A percentile compares a stretch with the other conserved stretches of the same genome.
Evolutionary conservation across 2,329 filamentous ascomycete genomes (phyloP).

Genomic region (Septoria linicola): DNA sequence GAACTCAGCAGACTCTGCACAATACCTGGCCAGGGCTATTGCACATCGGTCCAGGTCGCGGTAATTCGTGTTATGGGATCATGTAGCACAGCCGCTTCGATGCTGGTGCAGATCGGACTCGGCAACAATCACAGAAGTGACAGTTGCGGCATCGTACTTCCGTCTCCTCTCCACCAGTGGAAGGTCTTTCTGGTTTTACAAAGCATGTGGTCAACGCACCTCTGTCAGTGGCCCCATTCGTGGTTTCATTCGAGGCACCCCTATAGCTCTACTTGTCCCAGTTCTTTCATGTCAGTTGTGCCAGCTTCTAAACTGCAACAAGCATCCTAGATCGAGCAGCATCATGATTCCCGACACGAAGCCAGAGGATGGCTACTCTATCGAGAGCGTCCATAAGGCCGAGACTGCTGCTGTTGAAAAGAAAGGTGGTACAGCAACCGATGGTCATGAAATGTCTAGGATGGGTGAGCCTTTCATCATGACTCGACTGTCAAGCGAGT

Average conservation of each 20-base stretch:
- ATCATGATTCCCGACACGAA: conserved; percentile 23
- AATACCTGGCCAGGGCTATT: conserved; percentile 4
- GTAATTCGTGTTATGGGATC: not conserved
- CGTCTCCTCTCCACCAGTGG: conserved; percentile 3
- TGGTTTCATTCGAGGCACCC: conserved; percentile 8
- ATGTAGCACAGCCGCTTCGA: conserved; percentile 9
- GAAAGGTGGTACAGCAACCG: conserved; percentile 36
- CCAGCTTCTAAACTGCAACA: not conserved
- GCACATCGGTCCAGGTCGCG: not conserved
- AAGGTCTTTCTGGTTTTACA: conserved; percentile 5
- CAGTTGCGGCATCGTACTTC: conserved; percentile 15
- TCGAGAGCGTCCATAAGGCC: conserved; percentile 27
- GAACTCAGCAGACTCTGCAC: conserved; percentile 5
- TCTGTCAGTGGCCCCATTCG: conserved; percentile 13
- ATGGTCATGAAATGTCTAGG: conserved; percentile 49
- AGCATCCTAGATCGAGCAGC: not conserved
- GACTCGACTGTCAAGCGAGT: not conserved
- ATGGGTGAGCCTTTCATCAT: conserved; percentile 36
- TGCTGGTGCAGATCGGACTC: conserved; percentile 14
- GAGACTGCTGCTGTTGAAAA: conserved; percentile 23
- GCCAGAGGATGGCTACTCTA: conserved; percentile 29
- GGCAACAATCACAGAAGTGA: conserved; percentile 11
- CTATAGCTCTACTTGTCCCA: not conserved
- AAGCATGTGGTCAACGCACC: conserved; percentile 17
- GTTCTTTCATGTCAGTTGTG: too few relatives aligned